Evolutionary conservation across 805 yeast genomes (phyloP).

Genomic region (Candida lessepsii): DNA sequence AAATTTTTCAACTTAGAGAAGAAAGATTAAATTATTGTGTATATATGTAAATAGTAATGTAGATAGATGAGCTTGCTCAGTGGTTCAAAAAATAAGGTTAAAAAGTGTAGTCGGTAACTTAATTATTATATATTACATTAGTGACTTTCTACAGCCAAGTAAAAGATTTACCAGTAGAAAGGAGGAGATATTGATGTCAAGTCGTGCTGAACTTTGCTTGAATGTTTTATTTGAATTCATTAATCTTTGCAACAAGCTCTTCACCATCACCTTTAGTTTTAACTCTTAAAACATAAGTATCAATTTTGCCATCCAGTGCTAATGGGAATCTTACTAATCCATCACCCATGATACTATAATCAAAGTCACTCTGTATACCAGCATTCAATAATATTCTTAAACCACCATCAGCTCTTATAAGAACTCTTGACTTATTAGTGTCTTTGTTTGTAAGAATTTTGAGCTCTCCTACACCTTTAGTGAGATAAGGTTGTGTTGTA

Average conservation of each 20-base stretch:
- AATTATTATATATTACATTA: conserved; percentile 5
- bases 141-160: no score
- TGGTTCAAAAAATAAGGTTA: no score
- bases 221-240: conserved; percentile 23
- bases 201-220: no score
- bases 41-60: conserved; percentile 12
- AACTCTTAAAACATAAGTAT: conserved; percentile 70
- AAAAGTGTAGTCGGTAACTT: not conserved
- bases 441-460: conserved; percentile 63
- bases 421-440: conserved; percentile 63
- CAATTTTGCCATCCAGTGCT: conserved; percentile 34
- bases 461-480: conserved; percentile 80
- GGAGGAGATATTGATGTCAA: no score
- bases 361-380: conserved; percentile 53
- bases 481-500: conserved; percentile 46
- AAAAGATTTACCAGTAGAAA: no score
- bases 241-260: conserved; percentile 40
- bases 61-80: not conserved
- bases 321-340: conserved; percentile 69
- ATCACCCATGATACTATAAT: conserved; percentile 61
- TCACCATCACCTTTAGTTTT: conserved; percentile 72
- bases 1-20: conserved; percentile 51
- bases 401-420: conserved; percentile 87
- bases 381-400: conserved; percentile 75
- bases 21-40: conserved; percentile 15